A percentile compares a stretch with the other conserved stretches of the same genome.
Evolutionary conservation across 441 rosid genomes (phyloP).

Genomic region (Gossypium gossypioides): DNA sequence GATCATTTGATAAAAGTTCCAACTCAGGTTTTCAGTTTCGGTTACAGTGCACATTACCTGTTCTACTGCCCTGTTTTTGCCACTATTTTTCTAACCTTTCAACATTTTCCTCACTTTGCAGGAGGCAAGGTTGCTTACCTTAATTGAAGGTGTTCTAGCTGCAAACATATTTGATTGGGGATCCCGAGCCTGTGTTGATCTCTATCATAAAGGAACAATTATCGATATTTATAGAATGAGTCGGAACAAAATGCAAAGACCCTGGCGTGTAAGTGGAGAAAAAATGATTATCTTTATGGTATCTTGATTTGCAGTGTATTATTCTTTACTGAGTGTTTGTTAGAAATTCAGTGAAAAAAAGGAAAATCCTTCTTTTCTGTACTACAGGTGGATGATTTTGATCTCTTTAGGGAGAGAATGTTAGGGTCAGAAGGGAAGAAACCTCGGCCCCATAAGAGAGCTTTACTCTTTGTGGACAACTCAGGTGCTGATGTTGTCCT

Average conservation of each 20-base stretch:
- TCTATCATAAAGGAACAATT: constrained; percentile 92
- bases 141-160: constrained; percentile 93
- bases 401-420: constrained; percentile 78
- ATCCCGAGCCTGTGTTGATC: constrained; percentile 95
- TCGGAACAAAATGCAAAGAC: constrained; percentile 95
- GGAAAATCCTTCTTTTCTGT: background rate
- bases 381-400: constrained; percentile 83
- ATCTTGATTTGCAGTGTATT: constrained; percentile 9
- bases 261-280: constrained; percentile 69
- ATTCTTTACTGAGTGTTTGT: background rate
- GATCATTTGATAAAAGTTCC: too few species aligned
- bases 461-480: constrained; percentile 92
- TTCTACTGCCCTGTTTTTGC: background rate
- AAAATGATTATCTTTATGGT: constrained; percentile 1
- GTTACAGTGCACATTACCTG: background rate
- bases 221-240: constrained; percentile 98
- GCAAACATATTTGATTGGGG: constrained; percentile 99
- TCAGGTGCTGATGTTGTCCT: constrained; percentile 90
- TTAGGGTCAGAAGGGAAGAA: constrained; percentile 53
- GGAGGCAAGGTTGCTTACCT: constrained; percentile 81
- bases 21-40: background rate
- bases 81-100: background rate
- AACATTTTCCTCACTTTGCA: constrained; percentile 24
- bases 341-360: background rate
- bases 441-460: constrained; percentile 76